Evolutionary conservation across 2,329 filamentous ascomycete species (phyloP), one percentile per base, ranked within the genome.

Genomic region (Fusarium ramigenum): DNA sequence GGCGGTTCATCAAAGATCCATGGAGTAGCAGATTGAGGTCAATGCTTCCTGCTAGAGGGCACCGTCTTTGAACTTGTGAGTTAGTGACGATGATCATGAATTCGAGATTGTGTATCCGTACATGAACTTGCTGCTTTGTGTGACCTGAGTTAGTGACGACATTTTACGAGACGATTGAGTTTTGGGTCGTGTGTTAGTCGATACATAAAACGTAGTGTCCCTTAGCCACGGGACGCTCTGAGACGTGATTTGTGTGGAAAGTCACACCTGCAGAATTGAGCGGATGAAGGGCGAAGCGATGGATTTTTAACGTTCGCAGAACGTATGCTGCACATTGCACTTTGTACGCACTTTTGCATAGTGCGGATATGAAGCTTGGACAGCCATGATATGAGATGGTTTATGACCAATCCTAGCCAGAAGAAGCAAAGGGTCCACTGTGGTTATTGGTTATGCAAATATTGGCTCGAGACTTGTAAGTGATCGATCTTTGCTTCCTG

Each of bases 231-330:
- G 73, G 73, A 63, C 40, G 40, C 50, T 72, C 71, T 77, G 73
- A 71, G 63, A 72, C 73, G 43, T 69, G 47, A 71, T 67, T 53
- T 73, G 75, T 74, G 60, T 73, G 66, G 73, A 72, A 69, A 60
- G 66, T 54, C 56, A 63, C 50, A 43, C 52, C 49, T 57, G 63
- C 58, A 73, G 46, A 62, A 34, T 34, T 36, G 56, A 62, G 65
- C 50, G 40, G 60, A 70, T 59, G 44, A 63, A 59, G 39, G 43
- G 46, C 37, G 50, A 66, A 56, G 43, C 53, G 59, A 65, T 53
- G 66, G 60, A 58, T 42, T 50, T 28, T 28, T 30, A 39, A 54
- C 15, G 25, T 54, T 54, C 5, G 50, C 28, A 40, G 25, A 40
- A 40, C 39, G 44, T 21, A 43, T 36, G 34, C 40, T 52, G 23